Evolutionary conservation across 768 basidiomycete species (phyloP).

Genomic region (Kwoniella sp.): DNA sequence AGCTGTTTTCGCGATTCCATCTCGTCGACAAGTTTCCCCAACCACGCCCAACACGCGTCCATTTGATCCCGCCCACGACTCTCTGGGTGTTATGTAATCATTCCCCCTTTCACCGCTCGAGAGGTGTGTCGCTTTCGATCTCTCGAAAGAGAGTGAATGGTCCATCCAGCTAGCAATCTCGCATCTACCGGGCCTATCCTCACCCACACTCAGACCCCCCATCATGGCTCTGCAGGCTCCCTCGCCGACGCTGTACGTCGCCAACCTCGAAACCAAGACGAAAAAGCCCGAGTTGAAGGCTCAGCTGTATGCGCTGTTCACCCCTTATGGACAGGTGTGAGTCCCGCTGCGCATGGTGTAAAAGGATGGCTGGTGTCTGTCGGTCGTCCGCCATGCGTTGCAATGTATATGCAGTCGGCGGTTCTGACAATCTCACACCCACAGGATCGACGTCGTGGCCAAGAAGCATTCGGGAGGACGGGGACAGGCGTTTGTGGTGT

Average conservation of each 20-base stretch:
- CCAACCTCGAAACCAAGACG: conserved; percentile 87
- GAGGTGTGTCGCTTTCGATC: not conserved
- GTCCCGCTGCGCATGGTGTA: conserved; percentile 4
- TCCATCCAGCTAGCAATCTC: not conserved
- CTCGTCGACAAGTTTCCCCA: too few relatives aligned
- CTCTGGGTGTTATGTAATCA: not conserved
- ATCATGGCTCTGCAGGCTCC: conserved; percentile 53
- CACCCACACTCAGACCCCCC: not conserved
- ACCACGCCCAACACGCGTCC: too few relatives aligned
- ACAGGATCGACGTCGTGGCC: conserved; percentile 77
- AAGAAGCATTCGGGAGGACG: conserved; percentile 78
- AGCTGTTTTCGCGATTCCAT: too few relatives aligned
- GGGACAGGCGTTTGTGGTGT: conserved; percentile 95
- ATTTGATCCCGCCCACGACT: conserved; percentile 6
- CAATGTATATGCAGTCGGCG: not conserved
- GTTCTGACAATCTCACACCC: too few relatives aligned
- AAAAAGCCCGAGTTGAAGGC: conserved; percentile 79
- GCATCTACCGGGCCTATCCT: not conserved
- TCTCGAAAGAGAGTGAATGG: not conserved
- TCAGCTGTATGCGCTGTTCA: conserved; percentile 83
- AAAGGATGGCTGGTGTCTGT: not conserved
- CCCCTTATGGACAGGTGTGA: conserved; percentile 78
- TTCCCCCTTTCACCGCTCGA: not conserved
- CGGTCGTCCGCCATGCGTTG: not conserved
- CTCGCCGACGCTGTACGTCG: conserved; percentile 82